Conservation (phyloP, 1,284 basidiomycete species). For the Trametes sp. region DNA sequence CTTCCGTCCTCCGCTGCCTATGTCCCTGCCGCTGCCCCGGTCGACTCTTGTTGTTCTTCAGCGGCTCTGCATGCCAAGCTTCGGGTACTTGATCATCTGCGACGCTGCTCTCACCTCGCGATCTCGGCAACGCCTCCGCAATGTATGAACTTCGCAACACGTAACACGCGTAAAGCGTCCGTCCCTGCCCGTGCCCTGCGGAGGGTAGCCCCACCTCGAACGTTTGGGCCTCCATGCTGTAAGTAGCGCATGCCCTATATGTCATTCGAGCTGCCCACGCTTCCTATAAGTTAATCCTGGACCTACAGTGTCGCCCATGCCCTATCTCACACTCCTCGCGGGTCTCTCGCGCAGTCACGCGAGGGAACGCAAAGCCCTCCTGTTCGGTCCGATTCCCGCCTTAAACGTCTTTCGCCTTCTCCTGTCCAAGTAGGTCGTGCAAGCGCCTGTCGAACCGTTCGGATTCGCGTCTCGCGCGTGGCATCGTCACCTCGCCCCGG, state of each 20-base stretch:
- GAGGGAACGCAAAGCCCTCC: background rate
- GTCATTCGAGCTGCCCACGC: background rate
- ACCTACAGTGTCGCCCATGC: slow-evolving; percentile 8
- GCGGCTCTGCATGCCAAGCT: slow-evolving; percentile 1
- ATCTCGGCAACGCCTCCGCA: slow-evolving; percentile 14
- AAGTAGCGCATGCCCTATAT: background rate
- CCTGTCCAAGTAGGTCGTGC: background rate
- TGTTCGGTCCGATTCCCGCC: background rate
- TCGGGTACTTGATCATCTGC: background rate
- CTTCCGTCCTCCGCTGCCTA: background rate
- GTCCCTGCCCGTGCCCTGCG: slow-evolving; percentile 4
- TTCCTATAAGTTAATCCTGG: slow-evolving; percentile 1
- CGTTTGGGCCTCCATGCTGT: background rate
- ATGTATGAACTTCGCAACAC: slow-evolving; percentile 8
- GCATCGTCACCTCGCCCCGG: slow-evolving; percentile 1
- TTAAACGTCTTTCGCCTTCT: background rate
- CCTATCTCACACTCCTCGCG: background rate
- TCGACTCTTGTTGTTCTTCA: background rate
- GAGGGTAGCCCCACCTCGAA: background rate
- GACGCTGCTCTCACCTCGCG: slow-evolving; percentile 1
- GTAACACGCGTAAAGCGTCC: slow-evolving; percentile 19
- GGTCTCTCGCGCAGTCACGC: background rate
- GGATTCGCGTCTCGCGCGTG: background rate
- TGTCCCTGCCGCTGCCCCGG: background rate
- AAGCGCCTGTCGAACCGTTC: background rate